A percentile compares a stretch with the other conserved stretches of the same genome.
Evolutionary conservation across 2,329 filamentous ascomycete species (phyloP).

Genomic region (Xylariales sp.): DNA sequence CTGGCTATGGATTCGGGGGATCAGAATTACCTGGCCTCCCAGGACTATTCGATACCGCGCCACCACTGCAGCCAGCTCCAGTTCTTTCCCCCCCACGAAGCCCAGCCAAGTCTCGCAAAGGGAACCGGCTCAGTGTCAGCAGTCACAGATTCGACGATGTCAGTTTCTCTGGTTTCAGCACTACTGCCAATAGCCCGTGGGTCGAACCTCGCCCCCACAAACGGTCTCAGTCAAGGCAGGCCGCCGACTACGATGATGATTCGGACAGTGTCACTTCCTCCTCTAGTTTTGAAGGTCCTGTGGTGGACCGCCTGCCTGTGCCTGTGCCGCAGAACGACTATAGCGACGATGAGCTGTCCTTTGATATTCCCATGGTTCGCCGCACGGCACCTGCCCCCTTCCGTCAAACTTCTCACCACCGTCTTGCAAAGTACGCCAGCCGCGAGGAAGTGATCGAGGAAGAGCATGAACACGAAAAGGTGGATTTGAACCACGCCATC

Average conservation of each 20-base stretch:
- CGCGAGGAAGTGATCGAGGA: conserved; percentile 5
- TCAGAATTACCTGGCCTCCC: conserved; percentile 7
- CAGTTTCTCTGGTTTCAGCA: not conserved
- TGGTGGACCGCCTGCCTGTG: not conserved
- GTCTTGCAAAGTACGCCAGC: not conserved
- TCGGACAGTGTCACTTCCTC: too few species aligned
- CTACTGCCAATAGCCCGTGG: not conserved
- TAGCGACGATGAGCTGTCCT: conserved; percentile 7
- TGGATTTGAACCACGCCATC: conserved; percentile 1
- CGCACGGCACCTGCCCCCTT: not conserved
- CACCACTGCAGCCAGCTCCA: not conserved
- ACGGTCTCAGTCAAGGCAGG: too few species aligned
- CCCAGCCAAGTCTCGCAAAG: not conserved
- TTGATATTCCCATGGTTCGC: conserved; percentile 9
- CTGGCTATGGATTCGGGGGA: conserved; percentile 7
- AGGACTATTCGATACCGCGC: conserved; percentile 4
- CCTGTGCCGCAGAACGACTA: not conserved
- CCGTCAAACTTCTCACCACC: too few species aligned
- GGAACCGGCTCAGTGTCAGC: not conserved
- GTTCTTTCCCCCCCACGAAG: not conserved
- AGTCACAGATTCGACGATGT: not conserved
- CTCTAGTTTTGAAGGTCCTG: too few species aligned
- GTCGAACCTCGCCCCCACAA: not conserved
- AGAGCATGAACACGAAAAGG: conserved; percentile 1
- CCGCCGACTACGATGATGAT: not conserved